Evolutionary conservation across 768 basidiomycete species (phyloP).

Genomic region (Boletellus ananas): DNA sequence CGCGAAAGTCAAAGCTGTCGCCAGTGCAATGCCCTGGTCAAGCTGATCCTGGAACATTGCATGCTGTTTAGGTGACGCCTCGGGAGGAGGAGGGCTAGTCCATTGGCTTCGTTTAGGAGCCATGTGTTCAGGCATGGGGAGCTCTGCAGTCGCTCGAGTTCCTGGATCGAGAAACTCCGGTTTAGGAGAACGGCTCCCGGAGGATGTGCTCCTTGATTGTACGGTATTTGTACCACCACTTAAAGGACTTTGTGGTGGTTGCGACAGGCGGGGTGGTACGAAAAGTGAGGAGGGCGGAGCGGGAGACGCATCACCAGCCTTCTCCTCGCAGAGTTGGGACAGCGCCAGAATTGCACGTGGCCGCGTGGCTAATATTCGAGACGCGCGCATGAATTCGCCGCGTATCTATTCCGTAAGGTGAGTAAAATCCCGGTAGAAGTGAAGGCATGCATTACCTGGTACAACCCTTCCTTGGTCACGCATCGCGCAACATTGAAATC

Average conservation of each 20-base stretch:
- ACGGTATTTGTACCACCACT: slow-evolving; percentile 60
- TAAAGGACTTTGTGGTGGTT: slow-evolving; percentile 69
- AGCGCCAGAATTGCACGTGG: slow-evolving; percentile 80
- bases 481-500: slow-evolving; percentile 96
- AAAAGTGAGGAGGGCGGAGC: slow-evolving; percentile 41
- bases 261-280: slow-evolving; percentile 41
- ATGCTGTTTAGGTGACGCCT: slow-evolving; percentile 64
- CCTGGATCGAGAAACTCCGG: slow-evolving; percentile 45
- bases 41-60: slow-evolving; percentile 65
- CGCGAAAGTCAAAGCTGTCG: slow-evolving; percentile 59
- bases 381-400: slow-evolving; percentile 97
- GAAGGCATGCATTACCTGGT: slow-evolving; percentile 54
- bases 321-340: slow-evolving; percentile 89
- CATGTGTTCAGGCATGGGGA: slow-evolving; percentile 63
- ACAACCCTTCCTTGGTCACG: slow-evolving; percentile 93
- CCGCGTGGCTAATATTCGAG: slow-evolving; percentile 73
- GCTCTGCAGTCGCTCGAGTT: slow-evolving; percentile 29
- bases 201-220: slow-evolving; percentile 42
- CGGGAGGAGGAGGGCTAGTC: slow-evolving; percentile 82
- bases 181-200: slow-evolving; percentile 52
- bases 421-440: background rate
- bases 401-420: slow-evolving; percentile 69
- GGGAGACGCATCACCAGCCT: slow-evolving; percentile 47
- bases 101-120: slow-evolving; percentile 75
- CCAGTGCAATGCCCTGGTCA: slow-evolving; percentile 61